Percentiles rank a stretch among this genome's conserved stretches.
Conservation (phyloP, 768 basidiomycete genomes). For the Brasilioporus rufonigricans region DNA sequence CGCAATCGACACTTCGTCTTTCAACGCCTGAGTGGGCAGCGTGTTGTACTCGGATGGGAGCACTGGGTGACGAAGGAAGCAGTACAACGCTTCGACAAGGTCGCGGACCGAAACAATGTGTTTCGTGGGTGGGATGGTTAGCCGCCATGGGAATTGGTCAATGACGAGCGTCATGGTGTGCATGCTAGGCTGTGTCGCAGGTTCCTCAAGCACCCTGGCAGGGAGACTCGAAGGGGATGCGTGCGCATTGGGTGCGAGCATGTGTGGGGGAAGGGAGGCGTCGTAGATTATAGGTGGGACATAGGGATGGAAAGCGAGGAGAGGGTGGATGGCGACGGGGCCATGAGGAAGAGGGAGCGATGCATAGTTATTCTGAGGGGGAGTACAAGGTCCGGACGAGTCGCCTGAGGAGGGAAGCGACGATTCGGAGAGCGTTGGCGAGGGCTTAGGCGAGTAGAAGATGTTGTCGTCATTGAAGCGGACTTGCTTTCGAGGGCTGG, state of each 20-base stretch:
- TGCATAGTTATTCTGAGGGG: constrained; percentile 24
- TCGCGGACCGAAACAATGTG: constrained; percentile 43
- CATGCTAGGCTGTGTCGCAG: constrained; percentile 32
- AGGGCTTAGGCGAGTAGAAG: constrained; percentile 31
- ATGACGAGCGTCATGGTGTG: constrained; percentile 31
- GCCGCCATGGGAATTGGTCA: constrained; percentile 33
- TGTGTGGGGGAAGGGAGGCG: constrained; percentile 16
- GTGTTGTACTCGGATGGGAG: constrained; percentile 39
- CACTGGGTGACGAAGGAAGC: constrained; percentile 40
- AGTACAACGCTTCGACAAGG: constrained; percentile 47
- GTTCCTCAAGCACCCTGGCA: constrained; percentile 20
- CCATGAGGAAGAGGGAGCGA: constrained; percentile 24
- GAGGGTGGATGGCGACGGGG: constrained; percentile 30
- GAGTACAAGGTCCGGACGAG: constrained; percentile 29
- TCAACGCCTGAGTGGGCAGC: constrained; percentile 33
- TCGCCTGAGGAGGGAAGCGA: constrained; percentile 31
- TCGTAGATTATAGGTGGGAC: constrained; percentile 23
- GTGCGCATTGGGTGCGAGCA: constrained; percentile 21
- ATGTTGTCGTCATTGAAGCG: constrained; percentile 33
- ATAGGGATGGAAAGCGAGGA: constrained; percentile 30
- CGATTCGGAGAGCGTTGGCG: constrained; percentile 28
- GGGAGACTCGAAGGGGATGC: constrained; percentile 28
- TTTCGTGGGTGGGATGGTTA: constrained; percentile 29
- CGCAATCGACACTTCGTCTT: constrained; percentile 39
- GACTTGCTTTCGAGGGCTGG: constrained; percentile 25